Evolutionary conservation across 176 grass and related monocot species (phyloP).

Genomic region (Saccharum officinarum): DNA sequence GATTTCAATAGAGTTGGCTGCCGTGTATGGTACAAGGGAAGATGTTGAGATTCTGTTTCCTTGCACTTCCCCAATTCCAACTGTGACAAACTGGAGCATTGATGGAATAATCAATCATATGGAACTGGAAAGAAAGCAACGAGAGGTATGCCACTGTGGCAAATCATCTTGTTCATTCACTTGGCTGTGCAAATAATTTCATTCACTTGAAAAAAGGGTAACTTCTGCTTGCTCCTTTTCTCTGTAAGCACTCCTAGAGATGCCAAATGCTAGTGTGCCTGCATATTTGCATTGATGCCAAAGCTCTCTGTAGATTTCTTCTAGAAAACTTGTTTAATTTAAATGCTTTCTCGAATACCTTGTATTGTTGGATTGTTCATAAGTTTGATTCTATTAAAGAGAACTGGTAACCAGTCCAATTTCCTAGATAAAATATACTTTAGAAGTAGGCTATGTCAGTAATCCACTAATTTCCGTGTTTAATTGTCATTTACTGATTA

Average conservation of each 20-base stretch:
- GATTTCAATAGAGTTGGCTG: conserved; percentile 48
- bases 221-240: background rate
- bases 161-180: background rate
- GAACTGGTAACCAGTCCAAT: background rate
- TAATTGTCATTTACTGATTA: background rate
- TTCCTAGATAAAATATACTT: background rate
- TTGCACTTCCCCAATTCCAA: conserved; percentile 29
- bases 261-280: background rate
- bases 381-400: background rate
- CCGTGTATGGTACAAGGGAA: conserved; percentile 31
- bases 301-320: background rate
- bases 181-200: background rate
- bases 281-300: background rate
- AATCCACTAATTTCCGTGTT: background rate
- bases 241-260: background rate
- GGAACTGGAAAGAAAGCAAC: conserved; percentile 5
- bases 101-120: conserved; percentile 20
- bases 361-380: background rate
- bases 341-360: background rate
- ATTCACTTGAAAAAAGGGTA: background rate
- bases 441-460: background rate
- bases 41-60: conserved; percentile 51
- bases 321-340: background rate
- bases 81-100: background rate
- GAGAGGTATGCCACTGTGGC: background rate